A percentile compares a stretch with the other conserved stretches of the same genome.
Evolutionary conservation across 2,329 filamentous ascomycete species (phyloP).

Genomic region (Stromatinia cepivora): DNA sequence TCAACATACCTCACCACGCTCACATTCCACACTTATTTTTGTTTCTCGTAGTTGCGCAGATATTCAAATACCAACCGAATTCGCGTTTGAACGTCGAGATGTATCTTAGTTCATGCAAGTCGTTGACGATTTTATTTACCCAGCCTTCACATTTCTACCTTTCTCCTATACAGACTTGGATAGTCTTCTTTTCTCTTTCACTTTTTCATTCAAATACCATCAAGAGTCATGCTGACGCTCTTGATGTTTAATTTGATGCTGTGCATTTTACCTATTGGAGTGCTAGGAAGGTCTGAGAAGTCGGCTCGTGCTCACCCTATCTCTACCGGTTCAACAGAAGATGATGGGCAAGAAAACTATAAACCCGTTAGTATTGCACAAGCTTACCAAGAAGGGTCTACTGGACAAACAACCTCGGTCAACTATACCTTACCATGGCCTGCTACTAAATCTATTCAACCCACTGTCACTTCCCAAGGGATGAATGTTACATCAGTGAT

Average conservation of each 20-base stretch:
- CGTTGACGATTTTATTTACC: constrained; percentile 16
- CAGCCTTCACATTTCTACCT: neutral
- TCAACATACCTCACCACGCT: constrained; percentile 9
- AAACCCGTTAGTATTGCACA: neutral
- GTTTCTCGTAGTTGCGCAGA: neutral
- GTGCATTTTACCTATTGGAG: neutral
- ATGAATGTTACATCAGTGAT: constrained; percentile 31
- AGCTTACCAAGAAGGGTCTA: constrained; percentile 1
- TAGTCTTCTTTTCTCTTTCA: neutral
- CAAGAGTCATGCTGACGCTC: neutral
- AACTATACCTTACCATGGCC: constrained; percentile 26
- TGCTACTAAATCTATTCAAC: constrained; percentile 21
- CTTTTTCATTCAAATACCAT: neutral
- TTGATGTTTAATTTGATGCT: neutral
- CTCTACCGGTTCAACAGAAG: neutral
- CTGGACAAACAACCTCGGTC: constrained; percentile 10
- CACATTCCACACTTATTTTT: constrained; percentile 15
- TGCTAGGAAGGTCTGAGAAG: neutral
- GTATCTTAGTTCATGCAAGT: neutral
- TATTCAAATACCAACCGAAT: neutral
- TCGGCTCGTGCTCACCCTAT: neutral
- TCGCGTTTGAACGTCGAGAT: neutral
- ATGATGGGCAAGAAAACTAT: neutral
- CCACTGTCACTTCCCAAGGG: constrained; percentile 26
- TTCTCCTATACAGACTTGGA: constrained; percentile 5